Percentiles rank a stretch among this genome's conserved stretches.
These are phyloP conservation scores for Marchantia polymorpha DNA, from an alignment of 225 moss, liverwort and hornwort species.

Conservation along the genomic window DNA sequence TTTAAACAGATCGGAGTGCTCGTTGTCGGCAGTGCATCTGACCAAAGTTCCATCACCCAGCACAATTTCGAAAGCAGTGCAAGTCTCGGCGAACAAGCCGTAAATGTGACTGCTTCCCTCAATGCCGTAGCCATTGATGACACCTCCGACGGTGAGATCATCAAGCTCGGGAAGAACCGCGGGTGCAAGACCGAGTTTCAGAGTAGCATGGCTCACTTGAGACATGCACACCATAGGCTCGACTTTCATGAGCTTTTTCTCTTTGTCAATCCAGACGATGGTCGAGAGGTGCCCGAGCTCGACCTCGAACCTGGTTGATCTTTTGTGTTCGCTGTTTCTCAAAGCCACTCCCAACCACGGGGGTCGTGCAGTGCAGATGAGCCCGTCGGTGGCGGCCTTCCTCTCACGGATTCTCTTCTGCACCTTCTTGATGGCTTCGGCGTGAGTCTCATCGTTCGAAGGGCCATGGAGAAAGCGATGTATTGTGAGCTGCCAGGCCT, in stretches of 20 bases:
- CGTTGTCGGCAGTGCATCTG: slow-evolving; percentile 51
- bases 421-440: slow-evolving; percentile 38
- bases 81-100: slow-evolving; percentile 62
- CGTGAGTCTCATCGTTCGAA: slow-evolving; percentile 37
- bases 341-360: slow-evolving; percentile 56
- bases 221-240: slow-evolving; percentile 69
- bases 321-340: slow-evolving; percentile 64
- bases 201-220: slow-evolving; percentile 52
- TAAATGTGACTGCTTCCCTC: slow-evolving; percentile 67
- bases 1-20: slow-evolving; percentile 48
- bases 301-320: slow-evolving; percentile 47
- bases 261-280: slow-evolving; percentile 54
- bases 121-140: slow-evolving; percentile 65
- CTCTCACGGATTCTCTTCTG: slow-evolving; percentile 39
- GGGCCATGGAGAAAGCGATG: slow-evolving; percentile 24
- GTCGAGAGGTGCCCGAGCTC: slow-evolving; percentile 48
- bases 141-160: slow-evolving; percentile 61
- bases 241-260: slow-evolving; percentile 41
- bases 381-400: slow-evolving; percentile 34
- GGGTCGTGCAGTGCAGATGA: slow-evolving; percentile 60
- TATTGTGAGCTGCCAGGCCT: slow-evolving; percentile 46
- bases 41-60: slow-evolving; percentile 49
- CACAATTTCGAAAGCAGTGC: slow-evolving; percentile 61
- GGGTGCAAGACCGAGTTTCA: slow-evolving; percentile 54
- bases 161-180: slow-evolving; percentile 67